Conservation (phyloP, 2,329 filamentous ascomycete genomes). For the Dothiorella sarmentorum region DNA sequence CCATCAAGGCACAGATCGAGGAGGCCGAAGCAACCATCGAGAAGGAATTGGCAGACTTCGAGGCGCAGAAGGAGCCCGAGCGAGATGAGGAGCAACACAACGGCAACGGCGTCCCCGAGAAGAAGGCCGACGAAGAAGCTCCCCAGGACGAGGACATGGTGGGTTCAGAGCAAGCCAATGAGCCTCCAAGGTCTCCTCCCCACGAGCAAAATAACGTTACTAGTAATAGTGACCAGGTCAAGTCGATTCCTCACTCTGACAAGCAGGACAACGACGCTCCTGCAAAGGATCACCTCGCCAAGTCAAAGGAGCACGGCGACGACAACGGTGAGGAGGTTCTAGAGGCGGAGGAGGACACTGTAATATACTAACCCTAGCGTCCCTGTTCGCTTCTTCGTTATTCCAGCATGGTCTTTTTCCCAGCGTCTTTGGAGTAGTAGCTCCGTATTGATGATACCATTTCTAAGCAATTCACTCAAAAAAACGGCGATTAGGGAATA, state of each 20-base stretch:
- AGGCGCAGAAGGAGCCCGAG: slow-evolving; percentile 34
- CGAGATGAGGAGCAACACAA: slow-evolving; percentile 19
- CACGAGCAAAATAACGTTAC: slow-evolving; percentile 7
- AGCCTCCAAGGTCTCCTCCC: slow-evolving; percentile 24
- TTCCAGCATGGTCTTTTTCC: not conserved
- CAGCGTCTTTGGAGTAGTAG: slow-evolving; percentile 1
- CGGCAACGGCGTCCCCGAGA: not conserved
- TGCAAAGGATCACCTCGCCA: slow-evolving; percentile 27
- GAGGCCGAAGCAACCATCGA: slow-evolving; percentile 62
- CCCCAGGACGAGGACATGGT: slow-evolving; percentile 13
- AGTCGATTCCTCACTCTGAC: slow-evolving; percentile 18
- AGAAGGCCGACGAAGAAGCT: slow-evolving; percentile 1
- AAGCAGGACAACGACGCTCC: slow-evolving; percentile 20
- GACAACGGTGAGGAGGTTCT: slow-evolving; percentile 74
- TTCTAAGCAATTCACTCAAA: not conserved
- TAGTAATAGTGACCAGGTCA: slow-evolving; percentile 8
- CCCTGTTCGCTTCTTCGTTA: not conserved
- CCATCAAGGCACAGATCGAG: slow-evolving; percentile 66
- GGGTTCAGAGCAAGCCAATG: slow-evolving; percentile 23
- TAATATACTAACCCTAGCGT: slow-evolving; percentile 68
- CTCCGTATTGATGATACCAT: slow-evolving; percentile 12
- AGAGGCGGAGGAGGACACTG: slow-evolving; percentile 82
- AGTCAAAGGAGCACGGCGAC: slow-evolving; percentile 37
- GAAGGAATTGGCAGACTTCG: slow-evolving; percentile 63
- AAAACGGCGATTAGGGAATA: not conserved